These are phyloP conservation scores for Histomonas meleagridis DNA, from an alignment of 208 protist genomes.

Conservation along the genomic window DNA sequence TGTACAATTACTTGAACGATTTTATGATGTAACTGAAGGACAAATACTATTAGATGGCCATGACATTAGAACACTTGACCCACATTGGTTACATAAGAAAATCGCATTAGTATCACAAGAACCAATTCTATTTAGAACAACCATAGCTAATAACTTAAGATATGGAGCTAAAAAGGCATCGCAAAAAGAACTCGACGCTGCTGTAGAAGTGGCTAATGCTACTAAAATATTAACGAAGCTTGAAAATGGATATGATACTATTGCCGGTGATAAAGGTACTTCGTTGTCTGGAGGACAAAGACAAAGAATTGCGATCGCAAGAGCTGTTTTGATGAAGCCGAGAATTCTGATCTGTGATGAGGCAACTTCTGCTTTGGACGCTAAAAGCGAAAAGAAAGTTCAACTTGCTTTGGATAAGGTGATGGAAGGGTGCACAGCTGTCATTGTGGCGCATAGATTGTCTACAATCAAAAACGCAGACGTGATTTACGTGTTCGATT, in stretches of 20 bases:
- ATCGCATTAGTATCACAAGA: slow-evolving; percentile 84
- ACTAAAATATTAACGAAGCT: background rate
- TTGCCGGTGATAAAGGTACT: slow-evolving; percentile 54
- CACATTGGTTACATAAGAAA: slow-evolving; percentile 62
- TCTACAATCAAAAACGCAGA: background rate
- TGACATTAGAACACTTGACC: slow-evolving; percentile 62
- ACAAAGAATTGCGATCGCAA: slow-evolving; percentile 80
- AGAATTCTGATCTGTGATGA: slow-evolving; percentile 83
- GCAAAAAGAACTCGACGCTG: background rate
- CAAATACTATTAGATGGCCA: slow-evolving; percentile 73
- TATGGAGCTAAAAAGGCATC: slow-evolving; percentile 42
- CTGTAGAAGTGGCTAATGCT: background rate
- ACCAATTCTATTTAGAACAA: slow-evolving; percentile 71
- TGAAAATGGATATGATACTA: slow-evolving; percentile 20
- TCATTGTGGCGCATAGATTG: slow-evolving; percentile 12
- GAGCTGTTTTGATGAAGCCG: slow-evolving; percentile 72
- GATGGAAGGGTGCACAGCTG: background rate
- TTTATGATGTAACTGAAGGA: slow-evolving; percentile 73
- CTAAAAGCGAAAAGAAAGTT: slow-evolving; percentile 1
- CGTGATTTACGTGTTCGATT: background rate
- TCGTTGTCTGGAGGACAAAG: slow-evolving; percentile 80
- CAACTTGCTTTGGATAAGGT: background rate
- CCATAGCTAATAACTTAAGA: slow-evolving; percentile 51
- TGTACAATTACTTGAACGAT: slow-evolving; percentile 72
- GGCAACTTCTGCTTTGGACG: slow-evolving; percentile 47